Conservation (phyloP, 2,329 filamentous ascomycete species). For the Onygena corvina region DNA sequence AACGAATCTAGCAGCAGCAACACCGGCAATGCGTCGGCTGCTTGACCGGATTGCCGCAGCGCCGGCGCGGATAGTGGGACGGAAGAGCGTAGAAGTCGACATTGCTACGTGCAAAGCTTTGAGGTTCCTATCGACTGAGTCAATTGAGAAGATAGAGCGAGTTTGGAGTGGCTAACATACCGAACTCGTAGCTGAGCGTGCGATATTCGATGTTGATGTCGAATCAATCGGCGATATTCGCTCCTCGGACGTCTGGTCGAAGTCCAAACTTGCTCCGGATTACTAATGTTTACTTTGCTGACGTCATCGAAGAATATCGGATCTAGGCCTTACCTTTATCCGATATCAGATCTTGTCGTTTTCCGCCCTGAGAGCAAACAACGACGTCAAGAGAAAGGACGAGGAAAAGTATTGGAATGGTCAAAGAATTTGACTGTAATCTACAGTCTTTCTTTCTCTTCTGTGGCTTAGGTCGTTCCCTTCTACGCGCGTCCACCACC, state of each 20-base stretch:
- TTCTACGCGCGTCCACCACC: too few relatives aligned
- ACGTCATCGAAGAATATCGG: background rate
- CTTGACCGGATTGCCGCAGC: constrained; percentile 41
- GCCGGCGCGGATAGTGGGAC: constrained; percentile 54
- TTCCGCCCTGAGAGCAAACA: background rate
- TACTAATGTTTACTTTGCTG: background rate
- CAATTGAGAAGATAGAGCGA: background rate
- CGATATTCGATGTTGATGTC: background rate
- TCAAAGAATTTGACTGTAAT: too few relatives aligned
- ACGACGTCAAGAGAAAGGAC: background rate
- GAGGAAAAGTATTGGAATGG: too few relatives aligned
- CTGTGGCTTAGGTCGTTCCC: too few relatives aligned
- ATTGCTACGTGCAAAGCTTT: background rate
- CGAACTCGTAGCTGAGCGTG: background rate
- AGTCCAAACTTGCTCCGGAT: background rate
- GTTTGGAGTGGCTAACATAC: background rate
- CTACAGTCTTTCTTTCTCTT: too few relatives aligned
- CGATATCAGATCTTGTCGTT: background rate
- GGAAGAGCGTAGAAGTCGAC: constrained; percentile 46
- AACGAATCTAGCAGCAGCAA: constrained; percentile 63
- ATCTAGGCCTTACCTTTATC: background rate
- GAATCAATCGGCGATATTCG: too few relatives aligned
- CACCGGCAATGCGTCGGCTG: constrained; percentile 47
- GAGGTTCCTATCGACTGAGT: background rate
- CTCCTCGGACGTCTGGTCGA: too few relatives aligned